Conservation (phyloP, 2,329 filamentous ascomycete species). For the Trichoderma oligosporum region DNA sequence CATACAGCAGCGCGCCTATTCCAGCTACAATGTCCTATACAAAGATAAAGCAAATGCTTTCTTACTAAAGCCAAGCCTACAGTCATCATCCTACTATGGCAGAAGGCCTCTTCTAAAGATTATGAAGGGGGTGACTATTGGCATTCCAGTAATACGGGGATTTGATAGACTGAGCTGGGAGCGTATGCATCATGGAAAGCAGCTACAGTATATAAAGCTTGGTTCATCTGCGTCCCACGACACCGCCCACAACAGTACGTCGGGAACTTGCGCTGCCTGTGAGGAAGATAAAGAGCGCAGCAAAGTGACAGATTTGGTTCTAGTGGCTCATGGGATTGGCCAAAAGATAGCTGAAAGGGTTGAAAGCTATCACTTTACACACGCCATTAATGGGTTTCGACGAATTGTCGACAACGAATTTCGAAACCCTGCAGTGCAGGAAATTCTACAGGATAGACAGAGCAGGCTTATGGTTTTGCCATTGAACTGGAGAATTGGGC, state of each 20-base stretch:
- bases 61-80: constrained; percentile 78
- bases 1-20: constrained; percentile 56
- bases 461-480: constrained; percentile 92
- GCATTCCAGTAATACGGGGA: constrained; percentile 82
- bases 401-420: constrained; percentile 83
- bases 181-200: constrained; percentile 56
- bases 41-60: constrained; percentile 74
- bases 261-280: constrained; percentile 53
- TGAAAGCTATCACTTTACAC: constrained; percentile 95
- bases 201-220: constrained; percentile 29
- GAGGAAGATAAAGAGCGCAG: constrained; percentile 59
- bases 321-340: constrained; percentile 93
- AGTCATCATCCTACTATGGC: constrained; percentile 81
- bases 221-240: constrained; percentile 30
- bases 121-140: constrained; percentile 75
- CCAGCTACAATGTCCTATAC: constrained; percentile 81
- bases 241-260: constrained; percentile 28
- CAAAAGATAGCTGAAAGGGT: constrained; percentile 94
- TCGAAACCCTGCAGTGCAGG: constrained; percentile 67
- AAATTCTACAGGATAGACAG: constrained; percentile 69
- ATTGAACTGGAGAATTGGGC: constrained; percentile 85
- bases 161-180: constrained; percentile 79
- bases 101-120: constrained; percentile 80
- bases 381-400: constrained; percentile 87
- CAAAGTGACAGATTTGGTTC: constrained; percentile 78